phyloP scores from a whole-genome alignment of 2,329 filamentous ascomycete species.

The Scedosporium minutisporum region DNA sequence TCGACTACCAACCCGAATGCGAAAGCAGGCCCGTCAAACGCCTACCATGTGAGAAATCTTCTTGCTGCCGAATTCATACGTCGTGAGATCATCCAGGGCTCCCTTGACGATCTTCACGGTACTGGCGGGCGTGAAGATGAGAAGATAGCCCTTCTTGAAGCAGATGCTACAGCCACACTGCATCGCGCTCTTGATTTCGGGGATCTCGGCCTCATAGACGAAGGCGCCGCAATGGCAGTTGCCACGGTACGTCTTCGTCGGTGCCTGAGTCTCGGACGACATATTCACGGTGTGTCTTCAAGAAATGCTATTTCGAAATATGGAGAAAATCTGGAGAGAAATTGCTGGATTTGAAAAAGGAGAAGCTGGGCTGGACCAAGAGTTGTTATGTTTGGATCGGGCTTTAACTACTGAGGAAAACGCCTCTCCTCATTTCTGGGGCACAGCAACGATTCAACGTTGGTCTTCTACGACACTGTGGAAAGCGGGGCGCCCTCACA shows the following conservation, averaged over 20 bases:
- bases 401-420: too few relatives aligned
- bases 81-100: constrained; percentile 25
- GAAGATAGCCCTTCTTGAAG: constrained; percentile 34
- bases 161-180: constrained; percentile 64
- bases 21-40: neutral
- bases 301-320: neutral
- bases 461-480: too few relatives aligned
- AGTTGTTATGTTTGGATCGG: too few relatives aligned
- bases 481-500: too few relatives aligned
- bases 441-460: too few relatives aligned
- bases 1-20: neutral
- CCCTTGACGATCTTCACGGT: constrained; percentile 38
- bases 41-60: constrained; percentile 31
- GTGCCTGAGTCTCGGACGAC: neutral
- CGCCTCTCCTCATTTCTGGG: too few relatives aligned
- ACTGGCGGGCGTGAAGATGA: constrained; percentile 19
- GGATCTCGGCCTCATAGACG: constrained; percentile 39
- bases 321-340: too few relatives aligned
- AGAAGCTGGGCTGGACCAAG: too few relatives aligned
- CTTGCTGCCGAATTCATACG: constrained; percentile 33
- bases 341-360: too few relatives aligned
- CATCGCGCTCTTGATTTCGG: constrained; percentile 45
- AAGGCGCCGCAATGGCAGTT: constrained; percentile 49
- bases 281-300: neutral
- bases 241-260: constrained; percentile 36